phyloP scores from a whole-genome alignment of 1,284 basidiomycete genomes.

The Sporisorium sorghi region DNA sequence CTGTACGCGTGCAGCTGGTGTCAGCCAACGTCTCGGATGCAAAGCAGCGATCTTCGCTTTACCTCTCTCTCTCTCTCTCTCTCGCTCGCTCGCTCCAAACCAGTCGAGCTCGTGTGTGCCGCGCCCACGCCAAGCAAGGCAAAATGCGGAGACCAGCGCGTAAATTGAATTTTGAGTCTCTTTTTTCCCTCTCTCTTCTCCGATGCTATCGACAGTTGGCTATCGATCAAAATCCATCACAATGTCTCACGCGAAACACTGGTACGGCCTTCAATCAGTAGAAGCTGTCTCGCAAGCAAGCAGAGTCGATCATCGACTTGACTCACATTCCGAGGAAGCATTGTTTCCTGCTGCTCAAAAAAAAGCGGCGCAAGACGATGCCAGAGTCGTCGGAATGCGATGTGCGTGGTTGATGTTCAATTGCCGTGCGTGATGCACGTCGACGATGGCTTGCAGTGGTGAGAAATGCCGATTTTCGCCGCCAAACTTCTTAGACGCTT shows the following conservation, averaged over 20 bases:
- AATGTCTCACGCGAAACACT: neutral
- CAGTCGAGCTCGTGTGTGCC: too few relatives aligned
- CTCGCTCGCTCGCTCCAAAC: too few relatives aligned
- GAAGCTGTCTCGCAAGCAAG: too few relatives aligned
- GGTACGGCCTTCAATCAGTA: too few relatives aligned
- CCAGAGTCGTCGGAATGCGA: neutral
- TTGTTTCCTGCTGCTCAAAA: neutral
- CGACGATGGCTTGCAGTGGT: neutral
- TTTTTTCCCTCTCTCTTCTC: too few relatives aligned
- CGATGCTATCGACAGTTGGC: neutral
- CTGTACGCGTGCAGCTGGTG: too few relatives aligned
- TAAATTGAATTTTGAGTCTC: constrained; percentile 4
- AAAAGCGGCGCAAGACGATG: neutral
- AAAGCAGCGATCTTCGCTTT: constrained; percentile 4
- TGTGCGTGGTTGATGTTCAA: too few relatives aligned
- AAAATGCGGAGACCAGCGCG: constrained; percentile 10
- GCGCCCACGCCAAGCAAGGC: neutral
- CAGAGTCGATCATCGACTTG: too few relatives aligned
- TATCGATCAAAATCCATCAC: constrained; percentile 4
- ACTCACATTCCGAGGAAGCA: neutral
- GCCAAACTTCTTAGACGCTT: too few relatives aligned
- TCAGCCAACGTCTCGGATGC: neutral
- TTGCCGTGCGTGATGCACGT: constrained; percentile 5
- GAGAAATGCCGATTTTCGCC: neutral
- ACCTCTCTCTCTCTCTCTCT: too few relatives aligned